Evolutionary conservation across 2,329 filamentous ascomycete species (phyloP), one percentile per base, ranked within the genome.

Genomic region (Ceratocystis harringtonii): DNA sequence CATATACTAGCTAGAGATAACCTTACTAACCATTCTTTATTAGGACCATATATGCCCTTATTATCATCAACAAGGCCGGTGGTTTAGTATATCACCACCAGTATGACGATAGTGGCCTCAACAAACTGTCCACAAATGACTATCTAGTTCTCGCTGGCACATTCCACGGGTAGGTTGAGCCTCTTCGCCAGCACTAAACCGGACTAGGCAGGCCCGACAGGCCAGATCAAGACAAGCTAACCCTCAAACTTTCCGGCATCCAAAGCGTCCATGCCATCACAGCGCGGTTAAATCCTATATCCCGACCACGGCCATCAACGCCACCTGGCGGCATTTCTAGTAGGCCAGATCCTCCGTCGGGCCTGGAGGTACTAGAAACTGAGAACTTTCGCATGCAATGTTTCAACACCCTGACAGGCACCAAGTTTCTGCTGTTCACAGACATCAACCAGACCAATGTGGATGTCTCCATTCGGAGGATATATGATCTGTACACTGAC

Each of bases 11-110:
- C 8, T 19, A 22, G 22, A 62, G 6, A 25, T 10, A 62, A 10
- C 61, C 60, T 22, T 50, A 44, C 41, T 48, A 62, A 25, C 25
- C 25, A 6, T 12, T 22, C 22, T 15, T 32, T 48, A 22, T 28
- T 15, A 97, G 92, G 94, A 89, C 91, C 70, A 88, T 99, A 75
- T 94, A 95, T 76, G 86, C 92, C 67, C 87, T 99, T 73, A 91
- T 97, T 75, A 88, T 99, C 75, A 96, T 99, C 80, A 97, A 96
- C 81, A 99, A 99, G 82, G 92, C 94, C 69, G 94, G 92, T 68
- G 94, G 94, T 71, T 83, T 99, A 64, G 87, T 99, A 76, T 99
- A 95, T 80, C 92, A 97, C 77, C 90, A 91, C 71, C 89, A 90
- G 73, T 97, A 99, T 75, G 86, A 92, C 72, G 85, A 92, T 55